Conservation (phyloP, 768 basidiomycete genomes). For the Lepiota brunneoincarnata region DNA sequence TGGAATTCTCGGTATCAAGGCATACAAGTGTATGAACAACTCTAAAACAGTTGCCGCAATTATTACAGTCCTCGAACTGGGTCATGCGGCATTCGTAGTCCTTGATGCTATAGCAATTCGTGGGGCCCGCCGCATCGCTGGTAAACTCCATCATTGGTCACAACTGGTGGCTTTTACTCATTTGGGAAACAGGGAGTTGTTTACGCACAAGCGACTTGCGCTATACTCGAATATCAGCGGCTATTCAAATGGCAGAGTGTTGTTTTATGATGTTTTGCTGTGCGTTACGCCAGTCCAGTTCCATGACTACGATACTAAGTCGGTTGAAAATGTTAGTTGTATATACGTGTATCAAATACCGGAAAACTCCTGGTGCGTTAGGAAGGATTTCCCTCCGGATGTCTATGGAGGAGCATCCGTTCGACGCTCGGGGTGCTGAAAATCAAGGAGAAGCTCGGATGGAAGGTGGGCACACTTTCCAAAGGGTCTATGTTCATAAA, state of each 20-base stretch:
- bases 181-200: conserved; percentile 43
- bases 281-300: conserved; percentile 28
- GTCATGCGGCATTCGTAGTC: conserved; percentile 38
- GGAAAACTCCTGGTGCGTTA: conserved; percentile 44
- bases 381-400: conserved; percentile 54
- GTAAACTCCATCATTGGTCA: conserved; percentile 24
- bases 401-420: conserved; percentile 39
- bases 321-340: conserved; percentile 35
- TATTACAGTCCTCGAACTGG: conserved; percentile 39
- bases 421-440: conserved; percentile 26
- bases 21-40: conserved; percentile 61
- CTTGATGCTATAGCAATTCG: conserved; percentile 37
- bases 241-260: conserved; percentile 50
- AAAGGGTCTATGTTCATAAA: conserved; percentile 9
- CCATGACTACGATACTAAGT: not conserved
- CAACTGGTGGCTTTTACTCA: conserved; percentile 2
- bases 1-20: conserved; percentile 64
- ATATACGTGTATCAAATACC: conserved; percentile 54
- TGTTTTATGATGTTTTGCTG: conserved; percentile 62
- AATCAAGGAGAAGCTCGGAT: conserved; percentile 22
- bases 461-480: conserved; percentile 57
- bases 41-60: conserved; percentile 49
- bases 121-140: conserved; percentile 45
- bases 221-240: conserved; percentile 40
- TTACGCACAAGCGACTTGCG: conserved; percentile 29